Percentiles rank a stretch among this genome's conserved stretches.
Conservation (phyloP, 495 filamentous ascomycete species). For the Parathielavia appendiculata region DNA sequence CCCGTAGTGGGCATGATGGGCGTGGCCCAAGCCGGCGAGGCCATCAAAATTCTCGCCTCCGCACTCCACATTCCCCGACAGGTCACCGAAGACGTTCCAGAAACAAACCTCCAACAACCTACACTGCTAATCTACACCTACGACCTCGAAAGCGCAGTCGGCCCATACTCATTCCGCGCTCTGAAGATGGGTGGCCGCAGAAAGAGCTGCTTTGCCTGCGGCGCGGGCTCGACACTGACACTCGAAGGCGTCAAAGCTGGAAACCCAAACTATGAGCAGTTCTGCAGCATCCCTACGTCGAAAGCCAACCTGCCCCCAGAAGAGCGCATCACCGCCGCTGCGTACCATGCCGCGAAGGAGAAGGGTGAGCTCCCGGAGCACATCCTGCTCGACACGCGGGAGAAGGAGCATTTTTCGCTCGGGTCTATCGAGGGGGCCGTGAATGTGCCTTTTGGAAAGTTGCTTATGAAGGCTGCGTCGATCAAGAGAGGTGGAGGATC, state of each 20-base stretch:
- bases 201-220: conserved; percentile 69
- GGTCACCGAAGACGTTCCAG: neutral
- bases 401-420: conserved; percentile 79
- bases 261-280: conserved; percentile 68
- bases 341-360: conserved; percentile 41
- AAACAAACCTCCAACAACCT: conserved; percentile 30
- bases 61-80: conserved; percentile 26
- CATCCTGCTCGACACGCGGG: conserved; percentile 73
- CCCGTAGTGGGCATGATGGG: conserved; percentile 95
- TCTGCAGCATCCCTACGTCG: conserved; percentile 54
- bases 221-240: conserved; percentile 53
- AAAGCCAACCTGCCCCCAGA: conserved; percentile 41
- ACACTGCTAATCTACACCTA: conserved; percentile 68
- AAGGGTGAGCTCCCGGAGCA: conserved; percentile 36
- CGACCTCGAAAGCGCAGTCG: conserved; percentile 37
- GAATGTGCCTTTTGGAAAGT: conserved; percentile 67
- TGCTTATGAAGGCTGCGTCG: conserved; percentile 37
- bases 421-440: conserved; percentile 66
- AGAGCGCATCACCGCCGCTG: conserved; percentile 57
- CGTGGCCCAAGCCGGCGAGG: conserved; percentile 81
- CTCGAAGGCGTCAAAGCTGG: conserved; percentile 57
- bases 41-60: conserved; percentile 70
- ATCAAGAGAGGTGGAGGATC: conserved; percentile 21
- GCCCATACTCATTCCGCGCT: conserved; percentile 62
- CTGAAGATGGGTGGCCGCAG: conserved; percentile 65